Evolutionary conservation across 2,329 filamentous ascomycete genomes (phyloP).

Genomic region (Gyromitra esculenta): DNA sequence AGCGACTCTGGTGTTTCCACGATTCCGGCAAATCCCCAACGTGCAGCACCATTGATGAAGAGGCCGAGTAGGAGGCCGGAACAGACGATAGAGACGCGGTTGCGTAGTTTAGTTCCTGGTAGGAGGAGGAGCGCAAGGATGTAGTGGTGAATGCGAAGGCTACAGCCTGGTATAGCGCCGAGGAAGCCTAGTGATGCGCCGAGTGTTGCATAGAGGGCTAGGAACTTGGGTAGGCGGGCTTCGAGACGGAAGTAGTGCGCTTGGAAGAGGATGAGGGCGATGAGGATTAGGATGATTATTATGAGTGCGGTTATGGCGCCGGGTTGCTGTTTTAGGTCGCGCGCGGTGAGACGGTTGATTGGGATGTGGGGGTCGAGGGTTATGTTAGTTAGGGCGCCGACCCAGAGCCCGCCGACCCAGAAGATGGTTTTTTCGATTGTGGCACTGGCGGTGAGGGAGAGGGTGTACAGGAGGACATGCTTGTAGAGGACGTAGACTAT

Average conservation of each 20-base stretch:
- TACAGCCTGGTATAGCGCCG: slow-evolving; percentile 86
- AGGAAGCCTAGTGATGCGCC: slow-evolving; percentile 91
- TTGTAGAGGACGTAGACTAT: slow-evolving; percentile 87
- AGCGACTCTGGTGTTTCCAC: slow-evolving; percentile 82
- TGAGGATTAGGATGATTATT: slow-evolving; percentile 76
- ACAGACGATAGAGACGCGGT: slow-evolving; percentile 81
- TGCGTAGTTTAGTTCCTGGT: slow-evolving; percentile 88
- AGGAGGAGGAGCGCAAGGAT: slow-evolving; percentile 86
- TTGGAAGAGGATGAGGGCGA: slow-evolving; percentile 76
- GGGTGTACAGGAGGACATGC: slow-evolving; percentile 67
- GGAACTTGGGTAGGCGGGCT: slow-evolving; percentile 78
- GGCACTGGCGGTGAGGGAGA: slow-evolving; percentile 74
- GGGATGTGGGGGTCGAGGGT: slow-evolving; percentile 89
- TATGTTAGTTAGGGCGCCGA: slow-evolving; percentile 92
- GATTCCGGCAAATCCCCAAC: slow-evolving; percentile 92
- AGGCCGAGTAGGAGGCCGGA: slow-evolving; percentile 89
- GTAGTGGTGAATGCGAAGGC: slow-evolving; percentile 93
- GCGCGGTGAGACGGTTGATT: slow-evolving; percentile 87
- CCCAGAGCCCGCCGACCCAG: slow-evolving; percentile 90
- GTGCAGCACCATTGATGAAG: slow-evolving; percentile 91
- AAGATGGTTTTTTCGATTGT: slow-evolving; percentile 90
- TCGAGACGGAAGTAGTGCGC: slow-evolving; percentile 87
- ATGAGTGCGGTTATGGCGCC: slow-evolving; percentile 85
- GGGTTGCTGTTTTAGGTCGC: slow-evolving; percentile 88
- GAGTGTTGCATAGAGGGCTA: slow-evolving; percentile 89